Percentiles rank a stretch among this genome's conserved stretches.
These are phyloP conservation scores for Auxenochlorella pyrenoidosa DNA, from an alignment of 139 green algal genomes.

Conservation along the genomic window DNA sequence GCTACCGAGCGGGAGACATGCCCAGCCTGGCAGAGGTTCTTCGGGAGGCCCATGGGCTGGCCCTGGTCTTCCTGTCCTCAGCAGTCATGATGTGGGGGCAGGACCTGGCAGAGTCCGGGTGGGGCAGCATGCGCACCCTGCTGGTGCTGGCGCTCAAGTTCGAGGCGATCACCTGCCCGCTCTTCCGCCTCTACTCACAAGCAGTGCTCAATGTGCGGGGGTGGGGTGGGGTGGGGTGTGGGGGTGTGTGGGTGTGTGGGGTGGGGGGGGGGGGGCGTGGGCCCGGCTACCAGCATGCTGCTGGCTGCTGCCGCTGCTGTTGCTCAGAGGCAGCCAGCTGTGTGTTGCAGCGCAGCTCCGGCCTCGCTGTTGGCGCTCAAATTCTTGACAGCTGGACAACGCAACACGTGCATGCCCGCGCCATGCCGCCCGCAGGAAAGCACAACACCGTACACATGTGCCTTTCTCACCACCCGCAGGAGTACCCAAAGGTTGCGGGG, in stretches of 20 bases:
- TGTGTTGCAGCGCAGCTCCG: no score
- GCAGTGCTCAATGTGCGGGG: not conserved
- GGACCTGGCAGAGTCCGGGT: not conserved
- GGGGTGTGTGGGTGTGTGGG: not conserved
- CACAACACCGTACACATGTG: no score
- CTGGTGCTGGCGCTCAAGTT: conserved; percentile 1
- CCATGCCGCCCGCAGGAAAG: no score
- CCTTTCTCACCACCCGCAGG: no score
- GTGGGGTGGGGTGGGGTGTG: no score
- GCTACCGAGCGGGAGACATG: not conserved
- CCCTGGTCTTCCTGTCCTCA: not conserved
- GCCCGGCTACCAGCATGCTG: not conserved
- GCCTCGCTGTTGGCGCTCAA: no score
- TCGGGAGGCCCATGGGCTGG: not conserved
- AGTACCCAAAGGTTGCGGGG: not conserved
- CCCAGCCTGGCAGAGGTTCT: not conserved
- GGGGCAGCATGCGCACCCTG: not conserved
- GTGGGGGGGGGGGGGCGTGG: no score
- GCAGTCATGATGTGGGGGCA: conserved; percentile 1
- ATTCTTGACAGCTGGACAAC: no score
- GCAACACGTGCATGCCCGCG: no score
- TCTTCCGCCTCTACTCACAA: not conserved
- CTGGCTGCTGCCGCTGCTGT: no score
- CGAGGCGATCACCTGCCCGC: not conserved
- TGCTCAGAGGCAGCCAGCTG: no score